phyloP scores from a whole-genome alignment of 768 basidiomycete species.

The Kwoniella heveanensis region DNA sequence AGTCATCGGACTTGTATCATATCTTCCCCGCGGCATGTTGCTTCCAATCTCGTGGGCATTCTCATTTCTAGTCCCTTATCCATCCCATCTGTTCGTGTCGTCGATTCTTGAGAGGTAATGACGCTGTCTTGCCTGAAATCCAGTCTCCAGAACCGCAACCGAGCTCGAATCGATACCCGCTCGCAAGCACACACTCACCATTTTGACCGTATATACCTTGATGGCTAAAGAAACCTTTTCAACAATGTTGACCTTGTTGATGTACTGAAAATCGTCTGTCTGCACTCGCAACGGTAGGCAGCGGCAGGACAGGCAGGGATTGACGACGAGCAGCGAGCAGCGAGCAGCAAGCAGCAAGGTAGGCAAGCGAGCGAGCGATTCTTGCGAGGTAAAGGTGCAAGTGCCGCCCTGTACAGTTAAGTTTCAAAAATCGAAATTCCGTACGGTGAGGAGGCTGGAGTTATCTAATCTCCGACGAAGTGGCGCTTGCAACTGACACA shows the following conservation, averaged over 20 bases:
- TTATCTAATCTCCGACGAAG: constrained; percentile 6
- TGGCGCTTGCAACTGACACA: not conserved
- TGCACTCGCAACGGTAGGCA: not conserved
- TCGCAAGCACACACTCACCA: constrained; percentile 26
- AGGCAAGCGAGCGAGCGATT: constrained; percentile 1
- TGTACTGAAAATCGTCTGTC: not conserved
- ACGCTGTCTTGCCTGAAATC: too few relatives aligned
- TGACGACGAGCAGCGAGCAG: not conserved
- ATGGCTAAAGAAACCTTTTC: constrained; percentile 16
- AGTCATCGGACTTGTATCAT: too few relatives aligned
- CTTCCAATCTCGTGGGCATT: too few relatives aligned
- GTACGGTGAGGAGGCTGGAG: not conserved
- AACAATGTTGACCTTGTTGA: not conserved
- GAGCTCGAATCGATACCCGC: too few relatives aligned
- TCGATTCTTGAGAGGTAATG: too few relatives aligned
- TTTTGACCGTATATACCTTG: constrained; percentile 31
- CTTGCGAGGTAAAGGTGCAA: too few relatives aligned
- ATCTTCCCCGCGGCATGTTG: too few relatives aligned
- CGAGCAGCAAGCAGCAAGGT: not conserved
- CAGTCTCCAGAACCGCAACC: too few relatives aligned
- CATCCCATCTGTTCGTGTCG: too few relatives aligned
- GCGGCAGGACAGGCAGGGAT: not conserved
- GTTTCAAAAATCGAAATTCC: constrained; percentile 15
- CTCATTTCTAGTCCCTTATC: too few relatives aligned
- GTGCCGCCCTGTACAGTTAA: too few relatives aligned